Evolutionary conservation across 805 yeast species (phyloP).

Genomic region (Schwanniomyces yamadae): DNA sequence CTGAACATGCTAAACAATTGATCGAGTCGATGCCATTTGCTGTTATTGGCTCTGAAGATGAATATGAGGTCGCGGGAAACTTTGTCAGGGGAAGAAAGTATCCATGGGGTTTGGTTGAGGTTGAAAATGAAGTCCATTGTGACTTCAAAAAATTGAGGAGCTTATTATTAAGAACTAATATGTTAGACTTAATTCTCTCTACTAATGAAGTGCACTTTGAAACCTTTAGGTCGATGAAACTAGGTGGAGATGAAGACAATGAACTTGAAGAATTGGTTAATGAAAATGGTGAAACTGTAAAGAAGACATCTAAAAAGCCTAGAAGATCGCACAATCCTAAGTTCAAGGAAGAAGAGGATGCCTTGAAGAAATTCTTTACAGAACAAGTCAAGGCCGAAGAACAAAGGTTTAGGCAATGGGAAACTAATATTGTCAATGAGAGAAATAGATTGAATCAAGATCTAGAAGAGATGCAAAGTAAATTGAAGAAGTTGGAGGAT

Average conservation of each 20-base stretch:
- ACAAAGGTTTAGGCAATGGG: constrained; percentile 98
- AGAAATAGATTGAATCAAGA: constrained; percentile 92
- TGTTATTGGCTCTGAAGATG: constrained; percentile 73
- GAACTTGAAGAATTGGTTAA: constrained; percentile 28
- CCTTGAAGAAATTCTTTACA: constrained; percentile 89
- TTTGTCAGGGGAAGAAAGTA: constrained; percentile 77
- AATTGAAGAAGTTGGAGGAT: constrained; percentile 71
- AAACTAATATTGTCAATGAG: constrained; percentile 91
- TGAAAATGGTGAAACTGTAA: constrained; percentile 30
- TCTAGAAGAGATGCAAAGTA: constrained; percentile 81
- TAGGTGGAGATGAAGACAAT: constrained; percentile 44
- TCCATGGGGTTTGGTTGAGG: constrained; percentile 90
- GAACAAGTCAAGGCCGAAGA: constrained; percentile 96
- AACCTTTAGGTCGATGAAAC: constrained; percentile 69
- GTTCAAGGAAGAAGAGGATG: constrained; percentile 94
- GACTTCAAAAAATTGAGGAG: constrained; percentile 82
- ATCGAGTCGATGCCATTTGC: constrained; percentile 89
- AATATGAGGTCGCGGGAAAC: constrained; percentile 62
- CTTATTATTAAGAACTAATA: constrained; percentile 73
- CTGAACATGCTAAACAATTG: constrained; percentile 77
- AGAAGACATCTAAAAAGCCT: constrained; percentile 43
- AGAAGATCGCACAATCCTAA: constrained; percentile 76
- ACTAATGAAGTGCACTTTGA: constrained; percentile 84
- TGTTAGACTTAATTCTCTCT: constrained; percentile 76
- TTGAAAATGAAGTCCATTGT: constrained; percentile 81